A percentile compares a stretch with the other conserved stretches of the same genome.
These are phyloP conservation scores for Pseudopithomyces chartarum DNA, from an alignment of 2,329 filamentous ascomycete genomes.

Conservation along the genomic window DNA sequence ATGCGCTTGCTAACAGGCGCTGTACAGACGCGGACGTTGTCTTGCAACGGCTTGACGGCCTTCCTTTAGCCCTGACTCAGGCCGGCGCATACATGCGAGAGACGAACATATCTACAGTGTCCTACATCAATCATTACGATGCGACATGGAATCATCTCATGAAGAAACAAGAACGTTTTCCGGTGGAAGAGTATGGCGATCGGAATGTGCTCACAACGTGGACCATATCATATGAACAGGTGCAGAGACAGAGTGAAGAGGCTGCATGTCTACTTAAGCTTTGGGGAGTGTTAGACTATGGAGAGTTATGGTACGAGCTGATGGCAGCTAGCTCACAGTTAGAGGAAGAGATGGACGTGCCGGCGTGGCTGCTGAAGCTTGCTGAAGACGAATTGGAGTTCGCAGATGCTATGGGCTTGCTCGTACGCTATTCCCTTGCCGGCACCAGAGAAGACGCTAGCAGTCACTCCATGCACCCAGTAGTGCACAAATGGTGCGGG, in stretches of 20 bases:
- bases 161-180: slow-evolving; percentile 35
- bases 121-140: slow-evolving; percentile 44
- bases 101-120: slow-evolving; percentile 38
- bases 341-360: no score
- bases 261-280: no score
- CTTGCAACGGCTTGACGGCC: slow-evolving; percentile 47
- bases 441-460: slow-evolving; percentile 14
- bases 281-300: no score
- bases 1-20: no score
- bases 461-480: slow-evolving; percentile 20
- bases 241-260: slow-evolving; percentile 18
- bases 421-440: slow-evolving; percentile 26
- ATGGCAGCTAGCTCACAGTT: no score
- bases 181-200: slow-evolving; percentile 36
- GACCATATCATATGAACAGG: slow-evolving; percentile 32
- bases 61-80: slow-evolving; percentile 54
- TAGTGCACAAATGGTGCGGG: slow-evolving; percentile 19
- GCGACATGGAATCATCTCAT: slow-evolving; percentile 44
- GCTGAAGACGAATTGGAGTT: slow-evolving; percentile 19
- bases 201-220: slow-evolving; percentile 29
- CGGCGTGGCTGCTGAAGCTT: slow-evolving; percentile 28
- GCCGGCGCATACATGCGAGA: slow-evolving; percentile 52
- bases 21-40: slow-evolving; percentile 30
- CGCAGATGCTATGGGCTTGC: slow-evolving; percentile 14
- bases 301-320: no score